Conservation (phyloP, 2,329 filamentous ascomycete species). For the Botryotinia convoluta region DNA sequence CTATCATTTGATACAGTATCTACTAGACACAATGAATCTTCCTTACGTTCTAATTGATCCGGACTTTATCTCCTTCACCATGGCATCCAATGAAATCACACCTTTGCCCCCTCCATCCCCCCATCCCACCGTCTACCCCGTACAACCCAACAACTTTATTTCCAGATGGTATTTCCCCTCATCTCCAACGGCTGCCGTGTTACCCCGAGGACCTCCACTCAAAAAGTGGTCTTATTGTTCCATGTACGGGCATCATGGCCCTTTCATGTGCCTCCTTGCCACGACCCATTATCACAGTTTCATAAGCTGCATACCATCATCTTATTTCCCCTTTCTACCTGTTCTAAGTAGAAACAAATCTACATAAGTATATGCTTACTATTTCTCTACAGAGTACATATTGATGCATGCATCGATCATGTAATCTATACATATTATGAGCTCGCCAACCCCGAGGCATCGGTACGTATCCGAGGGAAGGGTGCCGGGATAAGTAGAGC, state of each 20-base stretch:
- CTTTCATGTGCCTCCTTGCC: constrained; percentile 10
- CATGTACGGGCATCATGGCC: neutral
- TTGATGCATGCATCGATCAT: constrained; percentile 18
- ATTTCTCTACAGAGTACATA: neutral
- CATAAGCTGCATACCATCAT: constrained; percentile 14
- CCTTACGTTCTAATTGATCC: neutral
- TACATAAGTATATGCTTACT: neutral
- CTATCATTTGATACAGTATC: neutral
- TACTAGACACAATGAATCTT: neutral
- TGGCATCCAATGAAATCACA: neutral
- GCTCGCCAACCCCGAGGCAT: constrained; percentile 15
- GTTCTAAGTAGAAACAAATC: neutral
- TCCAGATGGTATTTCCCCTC: constrained; percentile 12
- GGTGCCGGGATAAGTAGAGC: constrained; percentile 5
- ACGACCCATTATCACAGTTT: constrained; percentile 14
- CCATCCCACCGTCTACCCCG: neutral
- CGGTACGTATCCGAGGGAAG: constrained; percentile 19
- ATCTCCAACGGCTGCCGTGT: constrained; percentile 20
- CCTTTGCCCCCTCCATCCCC: too few species aligned
- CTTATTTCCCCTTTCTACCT: neutral
- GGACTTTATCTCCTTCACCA: neutral
- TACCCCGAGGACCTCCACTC: constrained; percentile 1
- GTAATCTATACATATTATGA: neutral
- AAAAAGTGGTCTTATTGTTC: constrained; percentile 12
- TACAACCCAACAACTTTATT: constrained; percentile 3